A percentile compares a stretch with the other conserved stretches of the same genome.
phyloP scores from a whole-genome alignment of 495 filamentous ascomycete genomes.

The Ascobolus immersus region DNA sequence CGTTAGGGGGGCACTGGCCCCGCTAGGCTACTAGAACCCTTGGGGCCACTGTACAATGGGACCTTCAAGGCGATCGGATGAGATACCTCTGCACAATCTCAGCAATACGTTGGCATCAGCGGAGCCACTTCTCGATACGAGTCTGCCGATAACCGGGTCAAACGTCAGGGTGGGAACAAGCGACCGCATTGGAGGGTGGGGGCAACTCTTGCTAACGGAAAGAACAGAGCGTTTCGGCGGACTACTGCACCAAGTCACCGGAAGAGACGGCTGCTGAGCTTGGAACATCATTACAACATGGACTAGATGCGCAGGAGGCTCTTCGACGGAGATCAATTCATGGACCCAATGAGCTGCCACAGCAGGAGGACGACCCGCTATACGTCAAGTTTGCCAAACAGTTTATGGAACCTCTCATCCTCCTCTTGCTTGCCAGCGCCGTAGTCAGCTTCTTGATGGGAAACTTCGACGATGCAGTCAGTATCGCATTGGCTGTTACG shows the following conservation, averaged over 20 bases:
- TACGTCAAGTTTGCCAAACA: slow-evolving; percentile 91
- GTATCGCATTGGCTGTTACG: slow-evolving; percentile 79
- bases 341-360: slow-evolving; percentile 84
- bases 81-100: no score
- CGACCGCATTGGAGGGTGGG: no score
- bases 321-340: slow-evolving; percentile 48
- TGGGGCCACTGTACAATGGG: no score
- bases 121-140: no score
- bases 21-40: no score
- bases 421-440: slow-evolving; percentile 79
- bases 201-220: no score
- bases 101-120: no score
- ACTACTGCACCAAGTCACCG: slow-evolving; percentile 34
- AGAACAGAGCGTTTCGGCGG: slow-evolving; percentile 20
- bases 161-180: no score
- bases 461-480: slow-evolving; percentile 85
- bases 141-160: no score
- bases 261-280: slow-evolving; percentile 55
- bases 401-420: slow-evolving; percentile 73
- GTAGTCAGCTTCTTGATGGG: slow-evolving; percentile 76
- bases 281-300: slow-evolving; percentile 56
- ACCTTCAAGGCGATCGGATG: no score
- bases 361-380: slow-evolving; percentile 74
- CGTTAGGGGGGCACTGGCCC: no score
- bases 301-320: slow-evolving; percentile 49